Percentiles rank a stretch among this genome's conserved stretches.
These are phyloP conservation scores for Phoma sp. DNA, from an alignment of 2,329 filamentous ascomycete genomes.

Conservation along the genomic window DNA sequence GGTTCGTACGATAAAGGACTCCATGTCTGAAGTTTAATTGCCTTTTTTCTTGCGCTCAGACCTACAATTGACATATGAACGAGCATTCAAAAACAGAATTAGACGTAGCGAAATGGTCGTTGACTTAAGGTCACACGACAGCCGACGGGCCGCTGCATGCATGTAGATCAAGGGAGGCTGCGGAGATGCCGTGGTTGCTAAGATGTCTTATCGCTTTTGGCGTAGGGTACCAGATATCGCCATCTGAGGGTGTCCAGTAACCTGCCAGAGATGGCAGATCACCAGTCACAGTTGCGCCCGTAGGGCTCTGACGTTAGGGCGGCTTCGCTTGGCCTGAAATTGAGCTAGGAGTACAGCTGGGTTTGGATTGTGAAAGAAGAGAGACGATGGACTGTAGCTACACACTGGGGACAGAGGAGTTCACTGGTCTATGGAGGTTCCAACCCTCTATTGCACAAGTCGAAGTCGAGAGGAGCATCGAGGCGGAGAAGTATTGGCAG, in stretches of 20 bases:
- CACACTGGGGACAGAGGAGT: no score
- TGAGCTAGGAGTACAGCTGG: no score
- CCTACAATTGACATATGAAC: no score
- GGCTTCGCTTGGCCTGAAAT: no score
- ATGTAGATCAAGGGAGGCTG: conserved; percentile 11
- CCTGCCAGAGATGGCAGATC: neutral
- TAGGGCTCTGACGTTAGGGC: no score
- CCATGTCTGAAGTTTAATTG: no score
- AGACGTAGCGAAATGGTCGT: neutral
- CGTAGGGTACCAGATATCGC: conserved; percentile 4
- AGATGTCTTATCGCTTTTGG: conserved; percentile 4
- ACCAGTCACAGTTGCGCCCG: neutral
- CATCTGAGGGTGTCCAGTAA: neutral
- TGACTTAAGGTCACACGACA: conserved; percentile 3
- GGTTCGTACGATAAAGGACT: no score
- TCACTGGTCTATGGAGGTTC: no score
- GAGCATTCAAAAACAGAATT: no score
- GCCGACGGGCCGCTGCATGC: conserved; percentile 16
- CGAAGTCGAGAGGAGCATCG: conserved; percentile 1
- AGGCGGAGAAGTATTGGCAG: conserved; percentile 5
- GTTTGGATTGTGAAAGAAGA: no score
- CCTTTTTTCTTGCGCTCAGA: no score
- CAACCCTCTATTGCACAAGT: neutral
- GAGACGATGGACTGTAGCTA: no score
- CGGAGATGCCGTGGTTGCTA: neutral